These are phyloP conservation scores for Suhomyces atakaporum DNA, from an alignment of 1,139 yeast genomes.

Conservation along the genomic window DNA sequence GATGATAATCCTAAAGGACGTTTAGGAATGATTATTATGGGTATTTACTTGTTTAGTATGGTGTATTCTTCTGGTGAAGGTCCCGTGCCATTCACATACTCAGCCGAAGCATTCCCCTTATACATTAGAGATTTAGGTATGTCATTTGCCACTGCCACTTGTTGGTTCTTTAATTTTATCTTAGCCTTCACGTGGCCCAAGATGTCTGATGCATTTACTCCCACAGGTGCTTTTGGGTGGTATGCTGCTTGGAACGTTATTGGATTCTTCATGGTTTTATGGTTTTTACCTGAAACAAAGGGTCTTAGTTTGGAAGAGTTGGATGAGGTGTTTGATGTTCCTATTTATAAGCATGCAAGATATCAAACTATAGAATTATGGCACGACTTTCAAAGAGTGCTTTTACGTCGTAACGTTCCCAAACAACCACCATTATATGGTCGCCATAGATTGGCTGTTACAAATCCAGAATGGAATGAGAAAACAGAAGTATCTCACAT, in stretches of 20 bases:
- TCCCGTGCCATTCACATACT: constrained; percentile 86
- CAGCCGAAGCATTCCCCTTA: constrained; percentile 85
- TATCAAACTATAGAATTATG: constrained; percentile 52
- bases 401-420: constrained; percentile 43
- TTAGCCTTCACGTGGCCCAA: constrained; percentile 85
- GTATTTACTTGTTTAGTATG: constrained; percentile 71
- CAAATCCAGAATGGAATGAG: constrained; percentile 61
- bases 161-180: constrained; percentile 84
- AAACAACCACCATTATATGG: constrained; percentile 57
- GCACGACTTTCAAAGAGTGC: constrained; percentile 45
- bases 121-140: constrained; percentile 85
- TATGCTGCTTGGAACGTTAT: constrained; percentile 85
- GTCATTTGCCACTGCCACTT: constrained; percentile 82
- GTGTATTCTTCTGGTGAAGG: constrained; percentile 88
- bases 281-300: constrained; percentile 72
- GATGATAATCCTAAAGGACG: constrained; percentile 47
- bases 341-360: constrained; percentile 52
- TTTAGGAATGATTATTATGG: constrained; percentile 65
- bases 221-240: constrained; percentile 87
- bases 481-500: constrained; percentile 54
- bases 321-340: constrained; percentile 67
- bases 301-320: constrained; percentile 69
- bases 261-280: constrained; percentile 68
- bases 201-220: constrained; percentile 60
- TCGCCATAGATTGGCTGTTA: constrained; percentile 56